Conservation (phyloP, 2,329 filamentous ascomycete species). For the Ceratocystis diversiconidia region DNA sequence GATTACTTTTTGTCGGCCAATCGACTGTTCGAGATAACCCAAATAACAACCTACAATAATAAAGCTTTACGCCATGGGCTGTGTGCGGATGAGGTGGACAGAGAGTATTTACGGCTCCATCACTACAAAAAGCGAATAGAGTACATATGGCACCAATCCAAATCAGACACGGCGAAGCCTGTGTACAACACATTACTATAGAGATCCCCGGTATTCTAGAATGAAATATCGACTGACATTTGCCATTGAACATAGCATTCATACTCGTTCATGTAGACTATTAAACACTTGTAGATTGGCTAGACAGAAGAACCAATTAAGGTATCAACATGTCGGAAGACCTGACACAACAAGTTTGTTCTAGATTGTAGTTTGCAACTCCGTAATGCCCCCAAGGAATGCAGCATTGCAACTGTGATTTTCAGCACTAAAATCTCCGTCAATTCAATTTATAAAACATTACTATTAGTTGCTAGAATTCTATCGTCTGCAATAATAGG, state of each 20-base stretch:
- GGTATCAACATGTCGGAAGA: no score
- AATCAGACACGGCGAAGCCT: neutral
- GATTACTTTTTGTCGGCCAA: neutral
- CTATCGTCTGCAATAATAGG: no score
- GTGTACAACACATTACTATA: conserved; percentile 19
- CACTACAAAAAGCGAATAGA: neutral
- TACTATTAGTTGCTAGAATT: no score
- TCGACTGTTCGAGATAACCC: conserved; percentile 5
- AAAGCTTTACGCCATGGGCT: conserved; percentile 12
- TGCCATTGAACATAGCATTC: neutral
- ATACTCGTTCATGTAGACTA: no score
- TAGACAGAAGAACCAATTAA: no score
- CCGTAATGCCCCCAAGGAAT: neutral
- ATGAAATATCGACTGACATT: conserved; percentile 14
- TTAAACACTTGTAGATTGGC: no score
- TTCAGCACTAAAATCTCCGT: no score
- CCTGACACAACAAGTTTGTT: no score
- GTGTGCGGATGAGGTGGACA: neutral
- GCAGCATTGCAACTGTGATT: no score
- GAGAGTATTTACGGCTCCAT: neutral
- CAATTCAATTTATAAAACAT: no score
- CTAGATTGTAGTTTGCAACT: neutral
- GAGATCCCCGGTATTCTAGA: conserved; percentile 12
- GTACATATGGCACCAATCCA: neutral
- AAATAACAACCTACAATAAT: conserved; percentile 12